These are phyloP conservation scores for Solanum sejunctum DNA, from an alignment of 257 asterid genomes.

Conservation along the genomic window DNA sequence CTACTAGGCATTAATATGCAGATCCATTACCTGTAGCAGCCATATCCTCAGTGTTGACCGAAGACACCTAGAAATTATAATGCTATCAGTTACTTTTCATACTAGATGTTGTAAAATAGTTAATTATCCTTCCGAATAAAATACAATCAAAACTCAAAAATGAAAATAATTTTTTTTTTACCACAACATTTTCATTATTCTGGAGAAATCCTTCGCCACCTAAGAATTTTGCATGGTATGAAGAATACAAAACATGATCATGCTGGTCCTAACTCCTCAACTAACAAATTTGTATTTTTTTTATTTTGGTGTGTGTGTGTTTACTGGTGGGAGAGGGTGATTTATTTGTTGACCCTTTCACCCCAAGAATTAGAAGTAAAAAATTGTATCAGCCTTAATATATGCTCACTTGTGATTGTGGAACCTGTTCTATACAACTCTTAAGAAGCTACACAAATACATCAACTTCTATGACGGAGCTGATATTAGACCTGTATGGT, in stretches of 20 bases:
- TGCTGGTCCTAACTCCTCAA: too few species aligned
- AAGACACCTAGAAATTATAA: slow-evolving; percentile 5
- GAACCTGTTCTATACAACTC: slow-evolving; percentile 29
- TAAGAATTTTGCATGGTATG: too few species aligned
- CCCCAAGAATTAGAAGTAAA: background rate
- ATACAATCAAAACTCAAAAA: too few species aligned
- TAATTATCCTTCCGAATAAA: background rate
- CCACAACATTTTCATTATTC: too few species aligned
- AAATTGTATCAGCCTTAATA: background rate
- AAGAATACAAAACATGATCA: too few species aligned
- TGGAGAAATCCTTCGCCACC: too few species aligned
- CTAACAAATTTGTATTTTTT: too few species aligned
- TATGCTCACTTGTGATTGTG: slow-evolving; percentile 20
- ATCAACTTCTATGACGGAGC: slow-evolving; percentile 37
- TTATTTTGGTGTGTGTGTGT: background rate
- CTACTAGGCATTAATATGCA: background rate
- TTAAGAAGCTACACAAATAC: background rate
- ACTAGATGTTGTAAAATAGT: background rate
- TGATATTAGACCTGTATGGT: slow-evolving; percentile 19
- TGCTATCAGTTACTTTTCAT: background rate
- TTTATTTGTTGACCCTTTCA: background rate
- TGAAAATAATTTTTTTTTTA: too few species aligned
- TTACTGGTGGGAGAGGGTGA: background rate
- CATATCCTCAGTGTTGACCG: slow-evolving; percentile 7
- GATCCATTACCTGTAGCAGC: background rate